Conservation (phyloP, 2,329 filamentous ascomycete genomes). For the Xylaria sp. region DNA sequence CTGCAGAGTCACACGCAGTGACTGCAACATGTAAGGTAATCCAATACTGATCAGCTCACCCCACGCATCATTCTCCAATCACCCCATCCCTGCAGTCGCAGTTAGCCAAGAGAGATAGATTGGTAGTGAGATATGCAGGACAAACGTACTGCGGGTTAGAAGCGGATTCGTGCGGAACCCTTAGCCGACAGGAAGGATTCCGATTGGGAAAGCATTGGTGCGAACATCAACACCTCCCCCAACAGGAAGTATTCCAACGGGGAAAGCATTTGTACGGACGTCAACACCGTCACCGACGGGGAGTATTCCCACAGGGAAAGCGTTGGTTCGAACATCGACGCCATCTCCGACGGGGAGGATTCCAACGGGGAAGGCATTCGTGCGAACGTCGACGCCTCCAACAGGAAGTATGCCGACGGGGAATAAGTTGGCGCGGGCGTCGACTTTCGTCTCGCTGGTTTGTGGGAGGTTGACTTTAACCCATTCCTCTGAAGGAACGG, state of each 20-base stretch:
- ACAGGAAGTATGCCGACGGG: conserved; percentile 6
- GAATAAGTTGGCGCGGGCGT: conserved; percentile 12
- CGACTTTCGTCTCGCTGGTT: neutral
- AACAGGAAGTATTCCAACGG: conserved; percentile 9
- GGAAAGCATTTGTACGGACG: conserved; percentile 18
- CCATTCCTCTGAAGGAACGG: conserved; percentile 23
- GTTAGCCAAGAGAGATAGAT: neutral
- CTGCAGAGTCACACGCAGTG: neutral
- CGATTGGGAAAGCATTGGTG: conserved; percentile 15
- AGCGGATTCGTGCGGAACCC: neutral
- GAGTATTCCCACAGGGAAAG: conserved; percentile 10
- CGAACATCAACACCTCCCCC: conserved; percentile 18
- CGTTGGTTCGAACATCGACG: conserved; percentile 17
- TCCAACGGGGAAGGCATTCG: conserved; percentile 11
- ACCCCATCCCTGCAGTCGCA: too few species aligned
- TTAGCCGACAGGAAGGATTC: conserved; percentile 11
- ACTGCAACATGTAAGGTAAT: neutral
- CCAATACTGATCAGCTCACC: neutral
- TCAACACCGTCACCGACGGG: conserved; percentile 12
- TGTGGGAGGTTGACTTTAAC: conserved; percentile 10
- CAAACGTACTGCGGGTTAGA: neutral
- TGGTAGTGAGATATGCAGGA: neutral
- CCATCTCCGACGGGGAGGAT: neutral
- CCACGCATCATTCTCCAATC: neutral
- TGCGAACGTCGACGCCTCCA: conserved; percentile 9